Conservation (phyloP, 2,329 filamentous ascomycete species). For the Cytospora schulzeri region DNA sequence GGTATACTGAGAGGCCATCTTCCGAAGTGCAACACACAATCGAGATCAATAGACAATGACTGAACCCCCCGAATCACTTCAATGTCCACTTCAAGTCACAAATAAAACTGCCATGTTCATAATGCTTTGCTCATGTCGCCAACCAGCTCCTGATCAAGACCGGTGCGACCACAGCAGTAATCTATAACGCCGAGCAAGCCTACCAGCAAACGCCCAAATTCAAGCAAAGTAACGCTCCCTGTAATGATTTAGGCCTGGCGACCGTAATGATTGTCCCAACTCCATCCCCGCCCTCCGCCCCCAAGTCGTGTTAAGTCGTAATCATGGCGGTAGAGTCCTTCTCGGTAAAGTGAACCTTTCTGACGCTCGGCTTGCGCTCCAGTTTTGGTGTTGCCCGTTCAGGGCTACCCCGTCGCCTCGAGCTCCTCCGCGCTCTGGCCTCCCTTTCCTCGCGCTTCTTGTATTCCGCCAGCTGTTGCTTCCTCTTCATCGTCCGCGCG, state of each 20-base stretch:
- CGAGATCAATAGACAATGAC: neutral
- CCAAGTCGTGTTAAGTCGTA: constrained; percentile 17
- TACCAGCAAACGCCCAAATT: constrained; percentile 6
- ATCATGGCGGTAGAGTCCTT: constrained; percentile 35
- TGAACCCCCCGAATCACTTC: neutral
- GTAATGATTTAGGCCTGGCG: neutral
- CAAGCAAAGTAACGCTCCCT: neutral
- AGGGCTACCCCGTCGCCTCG: constrained; percentile 47
- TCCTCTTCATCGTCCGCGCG: constrained; percentile 57
- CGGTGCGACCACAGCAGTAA: neutral
- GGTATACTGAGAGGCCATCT: constrained; percentile 19
- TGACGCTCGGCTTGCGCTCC: constrained; percentile 33
- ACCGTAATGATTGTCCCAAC: neutral
- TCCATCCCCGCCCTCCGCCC: too few relatives aligned
- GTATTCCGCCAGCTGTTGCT: constrained; percentile 65
- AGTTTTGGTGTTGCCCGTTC: constrained; percentile 32
- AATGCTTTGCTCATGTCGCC: neutral
- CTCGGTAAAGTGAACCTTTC: constrained; percentile 46
- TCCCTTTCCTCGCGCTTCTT: constrained; percentile 62
- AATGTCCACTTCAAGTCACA: neutral
- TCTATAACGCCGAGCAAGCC: neutral
- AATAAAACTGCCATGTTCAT: neutral
- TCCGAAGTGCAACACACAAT: neutral
- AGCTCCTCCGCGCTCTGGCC: constrained; percentile 57
- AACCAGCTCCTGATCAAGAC: neutral